phyloP scores from a whole-genome alignment of 805 yeast genomes.

The Lachancea fermentati region DNA sequence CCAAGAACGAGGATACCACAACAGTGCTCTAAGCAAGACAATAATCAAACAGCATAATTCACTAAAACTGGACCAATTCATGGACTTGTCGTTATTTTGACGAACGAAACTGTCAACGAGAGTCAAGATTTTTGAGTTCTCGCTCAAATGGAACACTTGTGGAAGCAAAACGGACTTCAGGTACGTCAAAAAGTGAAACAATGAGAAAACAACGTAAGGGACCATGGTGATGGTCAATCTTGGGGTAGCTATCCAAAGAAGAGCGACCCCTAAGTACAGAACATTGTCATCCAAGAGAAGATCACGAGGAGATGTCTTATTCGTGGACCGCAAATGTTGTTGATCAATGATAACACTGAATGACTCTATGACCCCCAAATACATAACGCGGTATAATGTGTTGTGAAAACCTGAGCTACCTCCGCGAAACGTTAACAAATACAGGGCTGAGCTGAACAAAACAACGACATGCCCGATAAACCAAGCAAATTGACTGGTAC shows the following conservation, averaged over 20 bases:
- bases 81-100: conserved; percentile 51
- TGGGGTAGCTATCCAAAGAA: conserved; percentile 53
- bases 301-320: conserved; percentile 23
- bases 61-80: conserved; percentile 53
- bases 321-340: conserved; percentile 37
- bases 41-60: conserved; percentile 43
- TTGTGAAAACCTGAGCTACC: conserved; percentile 32
- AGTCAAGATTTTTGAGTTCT: conserved; percentile 22
- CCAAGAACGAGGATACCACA: conserved; percentile 63
- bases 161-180: conserved; percentile 63
- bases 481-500: conserved; percentile 72
- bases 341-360: conserved; percentile 75
- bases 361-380: conserved; percentile 60
- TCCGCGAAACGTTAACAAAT: conserved; percentile 32
- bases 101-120: conserved; percentile 41
- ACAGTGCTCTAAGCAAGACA: conserved; percentile 46
- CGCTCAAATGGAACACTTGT: conserved; percentile 32
- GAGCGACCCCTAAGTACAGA: conserved; percentile 60
- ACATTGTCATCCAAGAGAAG: conserved; percentile 58
- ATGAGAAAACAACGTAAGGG: conserved; percentile 72
- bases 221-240: conserved; percentile 54
- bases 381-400: conserved; percentile 53
- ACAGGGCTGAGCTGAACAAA: conserved; percentile 37
- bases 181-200: conserved; percentile 78
- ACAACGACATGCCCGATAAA: conserved; percentile 55